Evolutionary conservation across 2,329 filamentous ascomycete genomes (phyloP).

Genomic region (Colletotrichum lentis): DNA sequence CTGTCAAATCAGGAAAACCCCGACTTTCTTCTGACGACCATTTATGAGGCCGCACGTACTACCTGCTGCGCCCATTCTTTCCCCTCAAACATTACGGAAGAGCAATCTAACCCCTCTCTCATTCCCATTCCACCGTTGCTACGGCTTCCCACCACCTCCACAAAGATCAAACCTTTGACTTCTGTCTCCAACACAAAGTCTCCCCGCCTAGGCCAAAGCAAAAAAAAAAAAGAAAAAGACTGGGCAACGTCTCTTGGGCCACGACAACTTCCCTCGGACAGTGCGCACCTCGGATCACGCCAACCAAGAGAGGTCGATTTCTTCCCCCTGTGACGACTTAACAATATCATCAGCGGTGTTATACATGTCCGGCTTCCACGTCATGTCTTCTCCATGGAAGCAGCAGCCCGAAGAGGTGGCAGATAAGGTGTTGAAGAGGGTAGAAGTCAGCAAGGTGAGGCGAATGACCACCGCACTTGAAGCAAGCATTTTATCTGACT

Average conservation of each 20-base stretch:
- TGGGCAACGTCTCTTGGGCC: background rate
- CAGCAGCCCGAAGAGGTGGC: constrained; percentile 70
- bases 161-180: background rate
- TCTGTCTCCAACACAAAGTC: constrained; percentile 2
- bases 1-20: background rate
- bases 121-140: constrained; percentile 21
- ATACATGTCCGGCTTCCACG: constrained; percentile 36
- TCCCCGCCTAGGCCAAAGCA: background rate
- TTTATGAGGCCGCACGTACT: background rate
- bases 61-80: background rate
- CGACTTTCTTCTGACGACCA: too few species aligned
- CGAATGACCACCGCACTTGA: constrained; percentile 13
- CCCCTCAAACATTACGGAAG: constrained; percentile 11
- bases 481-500: background rate
- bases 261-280: background rate
- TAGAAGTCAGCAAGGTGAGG: constrained; percentile 78
- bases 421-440: constrained; percentile 75
- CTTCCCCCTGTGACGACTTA: background rate
- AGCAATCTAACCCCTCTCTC: constrained; percentile 10
- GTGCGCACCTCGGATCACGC: background rate
- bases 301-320: background rate
- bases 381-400: constrained; percentile 69
- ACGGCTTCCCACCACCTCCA: background rate
- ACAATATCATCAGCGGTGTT: background rate
- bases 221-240: background rate